These are phyloP conservation scores for Colletotrichum scovillei DNA, from an alignment of 2,329 filamentous ascomycete species.

Conservation along the genomic window DNA sequence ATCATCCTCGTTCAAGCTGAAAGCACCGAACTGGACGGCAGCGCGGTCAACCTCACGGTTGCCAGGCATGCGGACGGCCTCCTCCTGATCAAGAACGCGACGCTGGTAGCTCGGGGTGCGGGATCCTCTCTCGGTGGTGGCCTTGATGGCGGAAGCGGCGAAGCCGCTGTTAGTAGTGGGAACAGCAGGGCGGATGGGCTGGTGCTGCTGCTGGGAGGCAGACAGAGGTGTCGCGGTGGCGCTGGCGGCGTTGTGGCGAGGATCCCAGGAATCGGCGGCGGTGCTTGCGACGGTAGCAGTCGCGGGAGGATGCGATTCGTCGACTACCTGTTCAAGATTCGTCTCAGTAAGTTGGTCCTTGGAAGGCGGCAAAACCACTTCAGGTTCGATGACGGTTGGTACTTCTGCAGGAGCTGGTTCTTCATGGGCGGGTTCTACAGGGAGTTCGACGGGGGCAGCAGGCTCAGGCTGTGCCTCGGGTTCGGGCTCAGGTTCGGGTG, in stretches of 20 bases:
- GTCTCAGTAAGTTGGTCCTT: slow-evolving; percentile 89
- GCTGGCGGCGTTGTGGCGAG: slow-evolving; percentile 68
- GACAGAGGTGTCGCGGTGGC: slow-evolving; percentile 75
- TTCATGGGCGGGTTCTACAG: slow-evolving; percentile 39
- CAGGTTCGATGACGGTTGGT: slow-evolving; percentile 57
- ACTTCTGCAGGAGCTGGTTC: slow-evolving; percentile 42
- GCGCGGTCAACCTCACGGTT: slow-evolving; percentile 95
- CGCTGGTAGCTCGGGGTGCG: slow-evolving; percentile 86
- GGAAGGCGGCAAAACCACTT: slow-evolving; percentile 72
- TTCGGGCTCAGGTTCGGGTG: slow-evolving; percentile 47
- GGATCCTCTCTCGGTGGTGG: slow-evolving; percentile 69
- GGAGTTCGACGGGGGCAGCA: slow-evolving; percentile 47
- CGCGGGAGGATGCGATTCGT: slow-evolving; percentile 79
- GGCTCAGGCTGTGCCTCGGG: slow-evolving; percentile 49
- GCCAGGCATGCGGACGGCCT: slow-evolving; percentile 97
- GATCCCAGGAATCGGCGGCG: slow-evolving; percentile 85
- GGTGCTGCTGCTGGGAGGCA: slow-evolving; percentile 71
- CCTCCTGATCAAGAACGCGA: slow-evolving; percentile 91
- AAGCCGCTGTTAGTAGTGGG: slow-evolving; percentile 67
- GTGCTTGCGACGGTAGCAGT: slow-evolving; percentile 92
- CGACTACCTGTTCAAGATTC: slow-evolving; percentile 91
- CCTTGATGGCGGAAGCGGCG: slow-evolving; percentile 85
- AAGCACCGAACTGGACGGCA: slow-evolving; percentile 95
- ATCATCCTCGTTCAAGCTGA: slow-evolving; percentile 86
- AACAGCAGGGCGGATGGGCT: slow-evolving; percentile 60